A percentile compares a stretch with the other conserved stretches of the same genome.
phyloP scores from a whole-genome alignment of 192 early-diverging fungal species.

The Gamsiella multidivaricata region DNA sequence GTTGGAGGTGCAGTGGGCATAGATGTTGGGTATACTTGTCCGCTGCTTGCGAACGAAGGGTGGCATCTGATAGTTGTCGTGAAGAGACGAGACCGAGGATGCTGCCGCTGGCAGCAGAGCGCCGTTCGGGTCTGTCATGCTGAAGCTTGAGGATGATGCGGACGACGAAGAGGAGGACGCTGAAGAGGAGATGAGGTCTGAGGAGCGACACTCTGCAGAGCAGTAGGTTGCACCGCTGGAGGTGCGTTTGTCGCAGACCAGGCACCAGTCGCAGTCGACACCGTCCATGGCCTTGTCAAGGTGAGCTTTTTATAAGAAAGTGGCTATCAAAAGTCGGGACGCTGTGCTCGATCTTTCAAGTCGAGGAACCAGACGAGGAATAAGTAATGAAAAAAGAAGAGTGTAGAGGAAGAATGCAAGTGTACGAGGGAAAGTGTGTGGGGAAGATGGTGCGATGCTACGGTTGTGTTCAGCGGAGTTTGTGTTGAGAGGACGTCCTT shows the following conservation, averaged over 20 bases:
- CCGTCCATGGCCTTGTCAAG: constrained; percentile 35
- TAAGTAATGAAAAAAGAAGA: too few relatives aligned
- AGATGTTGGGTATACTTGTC: constrained; percentile 55
- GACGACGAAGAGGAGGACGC: constrained; percentile 38
- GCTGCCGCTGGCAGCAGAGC: neutral
- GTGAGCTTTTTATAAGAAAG: neutral
- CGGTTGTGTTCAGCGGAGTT: too few relatives aligned
- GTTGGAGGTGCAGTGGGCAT: constrained; percentile 42
- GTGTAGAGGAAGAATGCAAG: too few relatives aligned
- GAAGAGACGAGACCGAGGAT: neutral
- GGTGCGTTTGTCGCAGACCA: constrained; percentile 52
- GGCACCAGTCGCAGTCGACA: constrained; percentile 56
- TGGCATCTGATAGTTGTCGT: constrained; percentile 40
- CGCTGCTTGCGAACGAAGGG: constrained; percentile 50
- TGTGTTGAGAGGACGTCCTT: too few relatives aligned
- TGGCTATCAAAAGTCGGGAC: neutral
- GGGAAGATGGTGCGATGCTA: too few relatives aligned
- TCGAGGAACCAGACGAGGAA: too few relatives aligned
- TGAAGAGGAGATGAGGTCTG: constrained; percentile 52
- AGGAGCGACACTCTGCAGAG: constrained; percentile 41
- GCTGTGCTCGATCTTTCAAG: too few relatives aligned
- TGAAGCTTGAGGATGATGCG: constrained; percentile 29
- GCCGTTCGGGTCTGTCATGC: constrained; percentile 25
- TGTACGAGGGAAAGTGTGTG: too few relatives aligned
- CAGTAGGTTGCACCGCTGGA: constrained; percentile 44